Percentiles rank a stretch among this genome's conserved stretches.
These are phyloP conservation scores for Arachis hypogaea DNA, from an alignment of 306 rosid species.

Conservation along the genomic window DNA sequence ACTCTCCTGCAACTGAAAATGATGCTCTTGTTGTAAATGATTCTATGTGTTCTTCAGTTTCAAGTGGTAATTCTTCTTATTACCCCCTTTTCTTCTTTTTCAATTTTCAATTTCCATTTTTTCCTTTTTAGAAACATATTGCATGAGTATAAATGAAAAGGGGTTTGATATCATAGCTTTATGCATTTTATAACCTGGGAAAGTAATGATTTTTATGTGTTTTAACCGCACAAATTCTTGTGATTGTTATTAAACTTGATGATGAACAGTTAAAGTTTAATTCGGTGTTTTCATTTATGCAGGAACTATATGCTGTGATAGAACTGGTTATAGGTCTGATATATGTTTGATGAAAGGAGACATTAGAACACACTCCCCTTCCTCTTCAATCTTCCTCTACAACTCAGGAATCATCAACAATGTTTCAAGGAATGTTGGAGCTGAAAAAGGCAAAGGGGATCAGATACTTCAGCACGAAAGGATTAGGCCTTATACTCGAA, in stretches of 20 bases:
- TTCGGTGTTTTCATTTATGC: constrained; percentile 24
- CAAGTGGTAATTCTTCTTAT: constrained; percentile 53
- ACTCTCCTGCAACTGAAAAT: constrained; percentile 48
- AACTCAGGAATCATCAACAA: constrained; percentile 38
- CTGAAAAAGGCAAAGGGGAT: constrained; percentile 25
- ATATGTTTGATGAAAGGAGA: constrained; percentile 91
- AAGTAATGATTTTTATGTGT: neutral
- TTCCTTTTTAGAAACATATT: constrained; percentile 5
- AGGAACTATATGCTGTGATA: constrained; percentile 88
- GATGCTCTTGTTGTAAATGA: constrained; percentile 44
- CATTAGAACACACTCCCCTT: constrained; percentile 65
- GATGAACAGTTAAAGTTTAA: neutral
- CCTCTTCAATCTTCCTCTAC: constrained; percentile 76
- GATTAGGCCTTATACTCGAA: constrained; percentile 84
- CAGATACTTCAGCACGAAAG: constrained; percentile 58
- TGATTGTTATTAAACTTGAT: constrained; percentile 7
- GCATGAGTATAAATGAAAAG: constrained; percentile 3
- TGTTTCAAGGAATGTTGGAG: constrained; percentile 32
- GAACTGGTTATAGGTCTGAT: constrained; percentile 82
- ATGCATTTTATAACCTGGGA: constrained; percentile 1
- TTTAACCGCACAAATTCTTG: neutral
- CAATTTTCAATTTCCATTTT: neutral
- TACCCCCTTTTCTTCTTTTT: neutral
- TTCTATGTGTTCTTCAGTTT: constrained; percentile 61
- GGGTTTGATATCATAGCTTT: constrained; percentile 3